Evolutionary conservation across 1,284 basidiomycete species (phyloP).

Genomic region (Ceratobasidium theobromae): DNA sequence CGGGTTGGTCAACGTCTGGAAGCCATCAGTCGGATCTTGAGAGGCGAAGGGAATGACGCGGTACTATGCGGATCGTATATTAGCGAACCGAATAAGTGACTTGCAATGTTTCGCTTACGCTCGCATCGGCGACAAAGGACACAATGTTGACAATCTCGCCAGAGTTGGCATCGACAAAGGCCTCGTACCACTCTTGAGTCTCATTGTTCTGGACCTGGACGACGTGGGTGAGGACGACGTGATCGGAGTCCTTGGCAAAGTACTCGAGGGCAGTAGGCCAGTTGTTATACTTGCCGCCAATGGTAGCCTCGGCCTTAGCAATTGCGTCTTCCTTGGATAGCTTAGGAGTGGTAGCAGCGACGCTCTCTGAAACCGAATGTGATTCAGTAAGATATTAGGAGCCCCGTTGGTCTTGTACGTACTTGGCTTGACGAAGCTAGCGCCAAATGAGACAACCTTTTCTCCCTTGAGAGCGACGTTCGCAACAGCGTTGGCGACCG

Average conservation of each 20-base stretch:
- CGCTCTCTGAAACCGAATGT: conserved; percentile 1
- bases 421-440: conserved; percentile 54
- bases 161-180: conserved; percentile 60
- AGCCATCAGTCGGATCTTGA: conserved; percentile 43
- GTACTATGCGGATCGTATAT: conserved; percentile 43
- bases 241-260: conserved; percentile 49
- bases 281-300: conserved; percentile 16
- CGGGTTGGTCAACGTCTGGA: conserved; percentile 17
- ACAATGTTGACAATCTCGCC: conserved; percentile 55
- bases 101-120: conserved; percentile 41
- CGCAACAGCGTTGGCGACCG: conserved; percentile 53
- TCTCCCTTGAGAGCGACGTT: conserved; percentile 49
- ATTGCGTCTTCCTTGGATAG: conserved; percentile 31
- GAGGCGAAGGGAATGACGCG: conserved; percentile 50
- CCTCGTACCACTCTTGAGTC: conserved; percentile 61
- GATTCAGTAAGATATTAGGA: not conserved
- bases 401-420: not conserved
- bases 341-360: conserved; percentile 31
- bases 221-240: conserved; percentile 56
- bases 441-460: conserved; percentile 52
- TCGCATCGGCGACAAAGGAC: conserved; percentile 54
- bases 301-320: conserved; percentile 20
- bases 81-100: conserved; percentile 36
- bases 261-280: conserved; percentile 42
- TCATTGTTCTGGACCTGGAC: conserved; percentile 57